Conservation (phyloP, 768 basidiomycete genomes). For the Boletales sp. region DNA sequence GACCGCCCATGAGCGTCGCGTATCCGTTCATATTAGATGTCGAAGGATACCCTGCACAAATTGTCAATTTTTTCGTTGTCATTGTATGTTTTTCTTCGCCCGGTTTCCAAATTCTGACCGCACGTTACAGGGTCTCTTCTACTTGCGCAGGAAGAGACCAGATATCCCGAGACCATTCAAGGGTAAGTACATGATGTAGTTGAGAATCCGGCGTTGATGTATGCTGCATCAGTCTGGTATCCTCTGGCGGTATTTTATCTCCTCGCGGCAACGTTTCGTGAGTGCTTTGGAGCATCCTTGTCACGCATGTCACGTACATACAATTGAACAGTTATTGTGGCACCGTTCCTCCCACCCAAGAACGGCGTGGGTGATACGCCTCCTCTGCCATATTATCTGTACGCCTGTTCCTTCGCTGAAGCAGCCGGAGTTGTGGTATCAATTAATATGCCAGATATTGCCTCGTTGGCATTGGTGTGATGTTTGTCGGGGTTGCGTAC, state of each 20-base stretch:
- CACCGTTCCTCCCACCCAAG: constrained; percentile 52
- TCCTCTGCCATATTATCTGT: constrained; percentile 57
- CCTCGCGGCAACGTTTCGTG: constrained; percentile 47
- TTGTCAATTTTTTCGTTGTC: constrained; percentile 55
- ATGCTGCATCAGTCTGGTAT: constrained; percentile 42
- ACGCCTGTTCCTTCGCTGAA: neutral
- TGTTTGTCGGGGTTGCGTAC: constrained; percentile 45
- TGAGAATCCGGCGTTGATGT: constrained; percentile 3
- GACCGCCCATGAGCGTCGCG: constrained; percentile 47
- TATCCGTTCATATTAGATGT: constrained; percentile 64
- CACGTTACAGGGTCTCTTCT: constrained; percentile 46
- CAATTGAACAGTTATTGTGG: constrained; percentile 42
- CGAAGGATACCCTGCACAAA: constrained; percentile 46
- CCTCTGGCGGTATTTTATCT: constrained; percentile 55
- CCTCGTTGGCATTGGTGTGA: constrained; percentile 48
- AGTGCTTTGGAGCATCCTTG: constrained; percentile 21
- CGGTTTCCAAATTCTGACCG: constrained; percentile 18
- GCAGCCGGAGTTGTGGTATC: no score
- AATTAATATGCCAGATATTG: constrained; percentile 38
- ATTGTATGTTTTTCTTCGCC: constrained; percentile 37
- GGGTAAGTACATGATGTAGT: constrained; percentile 20
- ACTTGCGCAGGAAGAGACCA: constrained; percentile 51
- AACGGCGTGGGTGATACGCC: constrained; percentile 57
- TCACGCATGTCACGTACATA: constrained; percentile 28
- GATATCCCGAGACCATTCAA: constrained; percentile 50